Evolutionary conservation across 2,329 filamentous ascomycete genomes (phyloP).

Genomic region (Chaetomiaceae sp.): DNA sequence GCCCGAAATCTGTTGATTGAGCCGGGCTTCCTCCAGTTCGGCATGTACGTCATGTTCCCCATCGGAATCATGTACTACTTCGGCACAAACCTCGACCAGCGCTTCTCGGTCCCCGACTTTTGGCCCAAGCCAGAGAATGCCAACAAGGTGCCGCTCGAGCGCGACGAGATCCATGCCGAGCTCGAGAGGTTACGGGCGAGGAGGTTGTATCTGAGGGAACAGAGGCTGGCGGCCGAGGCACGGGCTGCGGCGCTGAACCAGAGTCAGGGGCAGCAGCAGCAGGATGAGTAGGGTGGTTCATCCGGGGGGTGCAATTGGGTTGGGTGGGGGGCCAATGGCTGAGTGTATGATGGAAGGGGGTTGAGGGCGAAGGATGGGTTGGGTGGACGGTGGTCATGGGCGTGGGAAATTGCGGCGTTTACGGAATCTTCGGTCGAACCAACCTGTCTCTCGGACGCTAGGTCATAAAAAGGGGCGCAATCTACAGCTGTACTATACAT

Average conservation of each 20-base stretch:
- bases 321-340: too few species aligned
- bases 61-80: constrained; percentile 99
- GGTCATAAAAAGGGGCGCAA: background rate
- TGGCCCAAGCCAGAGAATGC: constrained; percentile 82
- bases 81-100: constrained; percentile 91
- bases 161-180: constrained; percentile 79
- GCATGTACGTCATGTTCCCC: constrained; percentile 97
- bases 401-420: constrained; percentile 11
- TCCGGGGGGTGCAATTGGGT: background rate
- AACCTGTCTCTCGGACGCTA: constrained; percentile 4
- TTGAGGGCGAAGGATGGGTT: background rate
- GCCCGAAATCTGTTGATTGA: background rate
- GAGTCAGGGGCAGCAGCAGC: constrained; percentile 26
- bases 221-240: constrained; percentile 40
- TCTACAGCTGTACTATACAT: constrained; percentile 32
- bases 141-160: constrained; percentile 70
- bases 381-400: background rate
- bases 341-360: background rate
- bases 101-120: constrained; percentile 85
- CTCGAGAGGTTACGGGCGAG: constrained; percentile 63
- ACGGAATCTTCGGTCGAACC: constrained; percentile 2
- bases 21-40: constrained; percentile 59
- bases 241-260: constrained; percentile 24
- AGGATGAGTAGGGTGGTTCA: background rate
- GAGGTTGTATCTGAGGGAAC: constrained; percentile 74